Evolutionary conservation across 192 early-diverging fungal genomes (phyloP).

Genomic region (Linderina pennispora): DNA sequence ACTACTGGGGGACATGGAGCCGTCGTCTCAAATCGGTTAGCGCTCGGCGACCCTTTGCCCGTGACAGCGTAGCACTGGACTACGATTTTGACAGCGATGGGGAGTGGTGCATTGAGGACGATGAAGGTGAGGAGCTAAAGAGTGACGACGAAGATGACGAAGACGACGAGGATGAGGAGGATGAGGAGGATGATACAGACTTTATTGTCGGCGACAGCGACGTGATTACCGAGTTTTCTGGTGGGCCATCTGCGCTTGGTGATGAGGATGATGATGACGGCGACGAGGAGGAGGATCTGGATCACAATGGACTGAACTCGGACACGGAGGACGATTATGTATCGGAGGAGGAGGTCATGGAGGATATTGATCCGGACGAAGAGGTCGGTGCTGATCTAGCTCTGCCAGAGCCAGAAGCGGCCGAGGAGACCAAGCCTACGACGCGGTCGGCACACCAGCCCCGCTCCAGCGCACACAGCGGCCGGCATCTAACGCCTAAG

Average conservation of each 20-base stretch:
- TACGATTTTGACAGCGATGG: conserved; percentile 87
- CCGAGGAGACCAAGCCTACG: not conserved
- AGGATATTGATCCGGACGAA: conserved; percentile 29
- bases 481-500: no score
- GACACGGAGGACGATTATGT: conserved; percentile 16
- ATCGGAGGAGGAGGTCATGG: conserved; percentile 39
- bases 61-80: conserved; percentile 59
- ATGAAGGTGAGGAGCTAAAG: conserved; percentile 79
- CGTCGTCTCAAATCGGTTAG: conserved; percentile 51
- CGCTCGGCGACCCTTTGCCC: conserved; percentile 56
- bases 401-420: conserved; percentile 4
- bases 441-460: no score
- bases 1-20: conserved; percentile 65
- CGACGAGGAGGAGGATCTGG: conserved; percentile 62
- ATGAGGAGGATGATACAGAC: conserved; percentile 48
- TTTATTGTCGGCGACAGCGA: not conserved
- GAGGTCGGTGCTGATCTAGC: conserved; percentile 26
- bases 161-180: conserved; percentile 67
- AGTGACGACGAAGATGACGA: conserved; percentile 69
- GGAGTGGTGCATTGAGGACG: conserved; percentile 84
- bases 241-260: not conserved
- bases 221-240: not conserved
- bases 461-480: conserved; percentile 2
- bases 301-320: conserved; percentile 53
- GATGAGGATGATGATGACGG: conserved; percentile 33